Evolutionary conservation across 164 flowering plant genomes (phyloP), one percentile per base, ranked within the genome.

Genomic region (Vitis labrusca): DNA sequence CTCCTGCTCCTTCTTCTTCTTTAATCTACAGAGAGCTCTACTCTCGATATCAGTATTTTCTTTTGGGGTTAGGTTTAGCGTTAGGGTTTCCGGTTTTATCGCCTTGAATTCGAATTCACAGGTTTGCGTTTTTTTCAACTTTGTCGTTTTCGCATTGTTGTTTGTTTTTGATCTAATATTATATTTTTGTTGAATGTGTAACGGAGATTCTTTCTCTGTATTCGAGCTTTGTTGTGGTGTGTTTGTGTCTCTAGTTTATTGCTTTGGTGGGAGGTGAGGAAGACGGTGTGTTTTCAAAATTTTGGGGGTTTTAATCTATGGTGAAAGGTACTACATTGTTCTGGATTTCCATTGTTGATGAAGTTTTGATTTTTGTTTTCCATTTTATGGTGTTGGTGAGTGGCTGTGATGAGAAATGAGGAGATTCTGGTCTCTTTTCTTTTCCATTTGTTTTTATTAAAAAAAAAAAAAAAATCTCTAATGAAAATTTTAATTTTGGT

Each of bases 11-110:
- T 53, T 4, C 19, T 17, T 32, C 13, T 49, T 13, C 23, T 10
- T 1, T 37, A 27, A 49, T 55, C 29, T 9, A 53, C 63, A 58
- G 63, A 8, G 57, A 72, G 68, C 71, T 68, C 68, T 44, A 32
- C 12, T 37, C 15, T 66, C 60, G 29, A 65, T 13, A 62, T 50
- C 61, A 44, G 44, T 5, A 37, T 37, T 37, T 50, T 27, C 17
- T 65, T 65, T 30, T 68, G 37, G 66, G 70, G 68, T 66, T 71
- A 56, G 73, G 59, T 49, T 55, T 32, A 32, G 44, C 6, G 44
- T 32, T 32, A 37, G 44, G 5, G 44, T 37, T 37, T 37, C 44
- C 44, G 44, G 44, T 37, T 37, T 37, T 37, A 37, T 3, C 44
- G 44, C 44, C 44, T 37, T 37, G 44, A 37, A 37, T 37, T 37